These are phyloP conservation scores for Polyporus tsugae DNA, from an alignment of 1,284 basidiomycete genomes.

Conservation along the genomic window DNA sequence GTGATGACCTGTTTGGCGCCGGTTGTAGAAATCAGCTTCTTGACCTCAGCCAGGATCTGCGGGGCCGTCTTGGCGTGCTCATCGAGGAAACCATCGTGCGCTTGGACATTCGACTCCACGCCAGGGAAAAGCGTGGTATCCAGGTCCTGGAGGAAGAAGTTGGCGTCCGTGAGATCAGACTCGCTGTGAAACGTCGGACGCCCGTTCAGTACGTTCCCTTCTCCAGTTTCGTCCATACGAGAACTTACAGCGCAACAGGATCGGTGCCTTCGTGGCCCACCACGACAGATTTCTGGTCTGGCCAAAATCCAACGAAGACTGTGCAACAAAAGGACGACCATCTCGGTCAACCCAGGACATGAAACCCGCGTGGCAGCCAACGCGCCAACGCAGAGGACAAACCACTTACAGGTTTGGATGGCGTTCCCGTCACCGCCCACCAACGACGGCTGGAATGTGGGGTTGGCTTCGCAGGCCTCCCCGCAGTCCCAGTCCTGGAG, in stretches of 20 bases:
- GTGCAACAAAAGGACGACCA: constrained; percentile 4
- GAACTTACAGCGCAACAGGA: constrained; percentile 51
- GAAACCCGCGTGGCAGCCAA: background rate
- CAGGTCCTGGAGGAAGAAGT: constrained; percentile 45
- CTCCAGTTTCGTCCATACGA: no score
- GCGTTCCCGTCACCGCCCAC: constrained; percentile 56
- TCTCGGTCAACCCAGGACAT: background rate
- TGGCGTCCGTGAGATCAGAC: constrained; percentile 57
- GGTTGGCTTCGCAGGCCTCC: constrained; percentile 50
- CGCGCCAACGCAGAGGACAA: background rate
- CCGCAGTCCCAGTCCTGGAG: constrained; percentile 56
- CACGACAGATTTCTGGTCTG: constrained; percentile 53
- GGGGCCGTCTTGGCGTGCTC: constrained; percentile 53
- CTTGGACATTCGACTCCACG: constrained; percentile 46
- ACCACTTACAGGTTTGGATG: constrained; percentile 52
- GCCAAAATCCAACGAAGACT: constrained; percentile 59
- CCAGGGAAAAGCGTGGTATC: constrained; percentile 58
- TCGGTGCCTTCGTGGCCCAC: constrained; percentile 63
- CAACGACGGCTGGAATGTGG: constrained; percentile 53
- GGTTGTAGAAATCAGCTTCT: constrained; percentile 44
- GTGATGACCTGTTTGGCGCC: constrained; percentile 47
- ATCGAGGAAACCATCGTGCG: constrained; percentile 58
- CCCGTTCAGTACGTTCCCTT: constrained; percentile 1
- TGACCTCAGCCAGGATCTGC: constrained; percentile 49
- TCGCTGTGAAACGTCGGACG: constrained; percentile 36